phyloP scores from a whole-genome alignment of 2,329 filamentous ascomycete species.

The Xylariaceae sp. region DNA sequence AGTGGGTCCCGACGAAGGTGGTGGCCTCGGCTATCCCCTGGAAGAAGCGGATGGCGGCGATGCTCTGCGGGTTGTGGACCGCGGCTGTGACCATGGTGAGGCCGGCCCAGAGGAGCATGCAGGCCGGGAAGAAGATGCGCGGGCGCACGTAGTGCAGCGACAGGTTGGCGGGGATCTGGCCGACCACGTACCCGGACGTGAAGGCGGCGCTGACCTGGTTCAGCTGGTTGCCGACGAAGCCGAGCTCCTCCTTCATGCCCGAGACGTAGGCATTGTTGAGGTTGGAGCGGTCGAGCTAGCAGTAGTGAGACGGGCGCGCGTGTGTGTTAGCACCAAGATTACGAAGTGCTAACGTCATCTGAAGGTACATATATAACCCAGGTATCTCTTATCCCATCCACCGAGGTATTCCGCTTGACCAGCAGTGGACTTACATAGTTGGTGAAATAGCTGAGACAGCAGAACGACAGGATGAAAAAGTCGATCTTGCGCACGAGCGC shows the following conservation, averaged over 20 bases:
- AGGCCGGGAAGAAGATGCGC: conserved; percentile 57
- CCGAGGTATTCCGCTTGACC: too few species aligned
- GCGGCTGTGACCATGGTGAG: conserved; percentile 58
- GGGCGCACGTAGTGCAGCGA: conserved; percentile 59
- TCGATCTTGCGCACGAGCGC: conserved; percentile 53
- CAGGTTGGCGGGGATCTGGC: conserved; percentile 57
- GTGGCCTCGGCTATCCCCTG: conserved; percentile 50
- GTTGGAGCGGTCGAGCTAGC: conserved; percentile 44
- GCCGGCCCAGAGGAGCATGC: conserved; percentile 59
- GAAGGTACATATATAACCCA: too few species aligned
- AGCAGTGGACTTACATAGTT: conserved; percentile 48
- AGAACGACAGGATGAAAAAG: conserved; percentile 60
- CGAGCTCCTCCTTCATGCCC: conserved; percentile 47
- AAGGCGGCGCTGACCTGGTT: conserved; percentile 50
- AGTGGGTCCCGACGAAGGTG: conserved; percentile 54
- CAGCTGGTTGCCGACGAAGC: conserved; percentile 43
- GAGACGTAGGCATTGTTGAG: conserved; percentile 50
- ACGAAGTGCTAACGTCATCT: too few species aligned
- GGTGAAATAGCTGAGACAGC: conserved; percentile 53
- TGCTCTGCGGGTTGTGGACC: conserved; percentile 43
- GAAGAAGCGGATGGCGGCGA: conserved; percentile 56
- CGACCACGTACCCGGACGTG: conserved; percentile 42
- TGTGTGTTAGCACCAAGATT: too few species aligned
- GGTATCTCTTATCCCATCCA: too few species aligned
- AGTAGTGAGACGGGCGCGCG: too few species aligned